Evolutionary conservation across 2,329 filamentous ascomycete species (phyloP), one percentile per base, ranked within the genome.

Genomic region (Fusarium mundagurra): DNA sequence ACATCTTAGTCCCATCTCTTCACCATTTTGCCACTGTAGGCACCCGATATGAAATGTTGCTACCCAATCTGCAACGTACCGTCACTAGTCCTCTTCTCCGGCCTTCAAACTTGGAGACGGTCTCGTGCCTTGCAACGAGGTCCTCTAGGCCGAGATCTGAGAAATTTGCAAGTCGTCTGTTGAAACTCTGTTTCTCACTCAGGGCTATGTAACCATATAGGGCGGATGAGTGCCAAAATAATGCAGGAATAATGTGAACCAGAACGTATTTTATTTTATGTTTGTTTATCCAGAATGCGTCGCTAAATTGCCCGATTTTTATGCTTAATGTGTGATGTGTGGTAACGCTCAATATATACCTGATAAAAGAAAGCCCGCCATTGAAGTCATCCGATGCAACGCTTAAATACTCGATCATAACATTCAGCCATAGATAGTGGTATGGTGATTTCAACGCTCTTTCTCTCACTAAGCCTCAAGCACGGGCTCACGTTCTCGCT

Each of bases 401-500:
- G 72, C 69, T 70, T 61, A 11, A 61, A 55, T 34, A 59, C 43
- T 55, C 61, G 22, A 61, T 66, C 41, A 39, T 55, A 66, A 38
- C 41, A 51, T 24, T 51, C 58, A 36, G 29, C 41, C 31, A 51
- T 43, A 44, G 39, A 59, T 43, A 41, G 33, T 43, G 47, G 36
- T 20, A 41, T 22, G 53, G 29, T 12, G 33, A n/a, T 31, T 31
- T 41, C n/a, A 34, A 33, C 47, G 11, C 55, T 55, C 45, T 61
- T 61, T 55, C 33, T 65, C 38, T 22, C 41, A 51, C 39, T 63
- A 69, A 39, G 43, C 64, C 66, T 79, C 70, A 57, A 76, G 75
- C 24, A 68, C 71, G 17, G 73, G 62, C 12, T 81, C 80, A 5
- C 78, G 78, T n/a, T 81, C 79, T 55, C 79, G 78, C 57, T 82